Base-by-base conservation (phyloP, 805 yeast genomes). In the Saccharomycopsis sp. region DNA sequence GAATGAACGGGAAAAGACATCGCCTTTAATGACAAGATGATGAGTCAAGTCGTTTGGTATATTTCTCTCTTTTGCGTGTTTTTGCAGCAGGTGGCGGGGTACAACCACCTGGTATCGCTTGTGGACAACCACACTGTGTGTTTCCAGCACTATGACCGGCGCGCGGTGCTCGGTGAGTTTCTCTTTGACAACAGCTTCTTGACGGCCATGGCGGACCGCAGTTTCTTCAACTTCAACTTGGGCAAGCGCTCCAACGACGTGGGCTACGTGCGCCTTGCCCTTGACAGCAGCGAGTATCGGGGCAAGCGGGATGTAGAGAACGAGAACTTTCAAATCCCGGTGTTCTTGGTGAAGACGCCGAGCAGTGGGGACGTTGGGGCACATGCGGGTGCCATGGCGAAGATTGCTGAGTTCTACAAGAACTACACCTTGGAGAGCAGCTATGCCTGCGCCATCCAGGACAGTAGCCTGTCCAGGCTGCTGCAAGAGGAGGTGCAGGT, bases 101-200 rank as follows among this genome's bases (percentile, higher is more conserved):
- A 40, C 43, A 40, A 36, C 16, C 43, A 27, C 22, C 4, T 34
- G 5, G 38, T 40, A 16, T 20, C 10, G 16, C 25, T 40, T 13
- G 12, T 12, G 18, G 23, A 40, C 34, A 37, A 40, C 32, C n/a
- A 27, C 18, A 38, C 43, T 10, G 10, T 40, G 13, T 40, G 43
- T 21, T 40, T 40, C 32, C 43, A 40, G 34, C 22, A 40, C 41
- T 40, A 40, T 26, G 21, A 39, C 31, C 19, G 26, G 22, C 25
- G 29, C 9, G n/a, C 43, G 7, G 35, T 40, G 2, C n/a, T 36
- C 27, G 34, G 26, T 10, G 35, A 37, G 29, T 39, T 40, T 27
- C 23, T 40, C 19, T 40, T 40, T 18, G 17, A 19, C 20, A 40
- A 40, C 44, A 25, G 25, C 17, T 36, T 36, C 7, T 19, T 36